A percentile compares a stretch with the other conserved stretches of the same genome.
Conservation (phyloP, 768 basidiomycete species). For the Paxillus involutus region DNA sequence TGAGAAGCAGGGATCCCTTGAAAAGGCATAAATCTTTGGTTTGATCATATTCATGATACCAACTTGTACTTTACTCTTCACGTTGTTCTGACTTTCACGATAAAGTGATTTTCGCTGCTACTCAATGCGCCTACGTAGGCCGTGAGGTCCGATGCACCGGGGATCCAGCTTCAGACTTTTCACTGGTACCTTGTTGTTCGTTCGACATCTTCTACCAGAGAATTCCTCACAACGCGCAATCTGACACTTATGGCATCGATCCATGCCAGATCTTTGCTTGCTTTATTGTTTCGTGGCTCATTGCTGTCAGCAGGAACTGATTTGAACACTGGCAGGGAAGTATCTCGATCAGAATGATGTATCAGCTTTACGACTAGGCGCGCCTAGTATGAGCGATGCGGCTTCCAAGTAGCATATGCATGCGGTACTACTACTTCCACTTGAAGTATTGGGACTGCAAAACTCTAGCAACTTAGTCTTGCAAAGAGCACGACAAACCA, state of each 20-base stretch:
- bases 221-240: not conserved
- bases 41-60: not conserved
- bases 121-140: no score
- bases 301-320: not conserved
- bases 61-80: not conserved
- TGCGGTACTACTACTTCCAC: no score
- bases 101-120: not conserved
- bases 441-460: no score
- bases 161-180: not conserved
- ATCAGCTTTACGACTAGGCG: no score
- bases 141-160: no score
- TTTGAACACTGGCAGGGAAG: not conserved
- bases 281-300: not conserved
- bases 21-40: slow-evolving; percentile 2
- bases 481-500: no score
- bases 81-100: not conserved
- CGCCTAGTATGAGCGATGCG: no score
- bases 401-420: no score
- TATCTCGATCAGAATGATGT: not conserved
- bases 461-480: no score
- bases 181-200: not conserved
- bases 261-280: not conserved
- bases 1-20: slow-evolving; percentile 7
- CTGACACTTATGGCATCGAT: not conserved
- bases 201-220: not conserved